Evolutionary conservation across 768 basidiomycete species (phyloP), one percentile per base, ranked within the genome.

Genomic region (Sutorius australiensis): DNA sequence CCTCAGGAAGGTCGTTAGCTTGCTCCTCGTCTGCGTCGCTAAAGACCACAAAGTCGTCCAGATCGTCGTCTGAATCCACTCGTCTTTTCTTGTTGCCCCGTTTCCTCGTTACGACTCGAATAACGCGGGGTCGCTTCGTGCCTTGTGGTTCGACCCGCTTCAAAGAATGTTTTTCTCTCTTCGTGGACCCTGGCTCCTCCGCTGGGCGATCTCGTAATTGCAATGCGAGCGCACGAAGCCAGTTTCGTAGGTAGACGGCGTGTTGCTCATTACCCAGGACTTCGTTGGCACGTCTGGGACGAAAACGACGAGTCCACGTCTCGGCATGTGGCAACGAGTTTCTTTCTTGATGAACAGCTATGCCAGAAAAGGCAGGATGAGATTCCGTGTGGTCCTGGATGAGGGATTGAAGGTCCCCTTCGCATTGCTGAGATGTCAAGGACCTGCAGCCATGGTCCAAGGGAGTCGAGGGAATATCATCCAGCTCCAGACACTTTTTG

Each of bases 191-290:
- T 3, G 50, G 48, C 44, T 50, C 47, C 50, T 50, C 53, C 48
- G 55, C 37, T 17, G 38, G 44, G 37, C 46, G 32, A 45, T 43
- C 53, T 34, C 41, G 59, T 17, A 78, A 67, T n/a, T 80, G 79
- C 21, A 92, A 61, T 56, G 82, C 80, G 12, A 90, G 77, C n/a
- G 87, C 83, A 24, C 70, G 69, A 44, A 95, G 75, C 92, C 92
- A 95, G 46, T 87, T 81, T 36, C 87, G 80, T 50, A 95, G 73
- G 67, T 86, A 89, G 27, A 75, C 60, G 1, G 92, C 86, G 45
- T 81, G 80, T 9, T 69, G 65, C 65, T 89, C 83, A 62, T 93
- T 94, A 7, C 90, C 90, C 1, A 95, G 74, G 4, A 93, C 82
- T 55, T 94, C 81, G 21, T 79, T 77, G 12, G 91, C 90, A 38